Conservation (phyloP, 345 rosid genomes). For the Sonneratia caseolaris region DNA sequence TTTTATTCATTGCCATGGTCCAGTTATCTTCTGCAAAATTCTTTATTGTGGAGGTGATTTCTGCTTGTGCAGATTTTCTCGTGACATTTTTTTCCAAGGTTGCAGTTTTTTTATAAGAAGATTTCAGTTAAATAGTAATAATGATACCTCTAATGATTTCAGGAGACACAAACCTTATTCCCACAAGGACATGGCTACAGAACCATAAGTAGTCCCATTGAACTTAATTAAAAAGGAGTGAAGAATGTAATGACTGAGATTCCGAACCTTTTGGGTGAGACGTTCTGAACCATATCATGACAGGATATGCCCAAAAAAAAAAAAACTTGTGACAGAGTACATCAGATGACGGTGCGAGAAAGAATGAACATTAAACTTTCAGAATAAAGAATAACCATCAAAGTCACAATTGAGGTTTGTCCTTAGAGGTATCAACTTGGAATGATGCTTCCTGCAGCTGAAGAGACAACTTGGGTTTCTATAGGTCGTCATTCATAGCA, state of each 20-base stretch:
- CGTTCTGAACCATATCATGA: too few relatives aligned
- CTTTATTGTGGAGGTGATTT: too few relatives aligned
- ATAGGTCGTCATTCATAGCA: constrained; percentile 73
- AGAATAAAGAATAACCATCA: not conserved
- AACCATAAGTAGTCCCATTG: too few relatives aligned
- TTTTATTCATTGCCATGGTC: not conserved
- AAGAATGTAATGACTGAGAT: too few relatives aligned
- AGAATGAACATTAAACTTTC: constrained; percentile 11
- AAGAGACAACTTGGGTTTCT: constrained; percentile 78
- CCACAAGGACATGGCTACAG: too few relatives aligned
- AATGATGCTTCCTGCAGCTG: constrained; percentile 63
- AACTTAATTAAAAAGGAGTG: too few relatives aligned
- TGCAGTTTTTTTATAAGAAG: too few relatives aligned
- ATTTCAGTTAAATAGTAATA: too few relatives aligned
- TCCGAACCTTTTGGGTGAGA: too few relatives aligned
- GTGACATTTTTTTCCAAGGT: not conserved
- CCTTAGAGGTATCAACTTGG: constrained; percentile 29
- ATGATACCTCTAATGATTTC: not conserved
- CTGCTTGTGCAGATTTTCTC: not conserved
- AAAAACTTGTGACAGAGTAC: not conserved
- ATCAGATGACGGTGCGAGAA: not conserved
- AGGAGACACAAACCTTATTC: too few relatives aligned
- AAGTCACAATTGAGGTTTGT: constrained; percentile 16
- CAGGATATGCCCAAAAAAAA: too few relatives aligned
- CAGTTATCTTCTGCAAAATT: not conserved